Percentiles rank a stretch among this genome's conserved stretches.
These are phyloP conservation scores for Arthrocladium fulminans DNA, from an alignment of 2,329 filamentous ascomycete genomes.

Conservation along the genomic window DNA sequence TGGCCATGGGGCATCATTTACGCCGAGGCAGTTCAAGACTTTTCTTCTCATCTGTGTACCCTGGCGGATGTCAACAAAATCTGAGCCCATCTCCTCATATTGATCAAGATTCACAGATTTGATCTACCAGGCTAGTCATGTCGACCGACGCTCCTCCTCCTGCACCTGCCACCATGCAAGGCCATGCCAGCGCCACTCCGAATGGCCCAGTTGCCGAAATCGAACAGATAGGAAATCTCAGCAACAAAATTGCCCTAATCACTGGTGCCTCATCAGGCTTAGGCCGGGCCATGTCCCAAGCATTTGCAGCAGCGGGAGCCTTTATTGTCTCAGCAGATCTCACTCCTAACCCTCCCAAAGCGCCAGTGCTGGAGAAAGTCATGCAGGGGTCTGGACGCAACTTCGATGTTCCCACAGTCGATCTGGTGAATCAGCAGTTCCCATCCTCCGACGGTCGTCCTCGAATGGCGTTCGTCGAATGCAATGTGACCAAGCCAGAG, in stretches of 20 bases:
- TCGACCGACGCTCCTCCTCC: neutral
- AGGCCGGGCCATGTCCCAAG: constrained; percentile 37
- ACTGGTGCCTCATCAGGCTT: constrained; percentile 41
- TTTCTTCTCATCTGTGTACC: too few species aligned
- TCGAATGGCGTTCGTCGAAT: constrained; percentile 11
- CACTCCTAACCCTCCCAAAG: constrained; percentile 10
- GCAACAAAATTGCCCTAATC: constrained; percentile 49
- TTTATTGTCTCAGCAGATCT: constrained; percentile 37
- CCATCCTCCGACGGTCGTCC: constrained; percentile 5
- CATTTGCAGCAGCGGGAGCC: constrained; percentile 34
- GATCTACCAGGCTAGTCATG: neutral
- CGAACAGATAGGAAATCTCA: constrained; percentile 5
- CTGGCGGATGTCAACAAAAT: neutral
- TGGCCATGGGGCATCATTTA: neutral
- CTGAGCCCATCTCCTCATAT: neutral
- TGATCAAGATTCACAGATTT: neutral
- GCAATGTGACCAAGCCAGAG: constrained; percentile 16
- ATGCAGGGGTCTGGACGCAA: constrained; percentile 17
- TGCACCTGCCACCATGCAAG: constrained; percentile 6
- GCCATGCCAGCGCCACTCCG: neutral
- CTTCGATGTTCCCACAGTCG: constrained; percentile 17
- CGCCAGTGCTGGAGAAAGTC: constrained; percentile 21
- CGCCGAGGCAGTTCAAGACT: too few species aligned
- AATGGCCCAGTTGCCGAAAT: constrained; percentile 76
- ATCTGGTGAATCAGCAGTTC: constrained; percentile 16